Evolutionary conservation across 2,329 filamentous ascomycete genomes (phyloP), one percentile per base, ranked within the genome.

Genomic region (Pseudogymnoascus sp.): DNA sequence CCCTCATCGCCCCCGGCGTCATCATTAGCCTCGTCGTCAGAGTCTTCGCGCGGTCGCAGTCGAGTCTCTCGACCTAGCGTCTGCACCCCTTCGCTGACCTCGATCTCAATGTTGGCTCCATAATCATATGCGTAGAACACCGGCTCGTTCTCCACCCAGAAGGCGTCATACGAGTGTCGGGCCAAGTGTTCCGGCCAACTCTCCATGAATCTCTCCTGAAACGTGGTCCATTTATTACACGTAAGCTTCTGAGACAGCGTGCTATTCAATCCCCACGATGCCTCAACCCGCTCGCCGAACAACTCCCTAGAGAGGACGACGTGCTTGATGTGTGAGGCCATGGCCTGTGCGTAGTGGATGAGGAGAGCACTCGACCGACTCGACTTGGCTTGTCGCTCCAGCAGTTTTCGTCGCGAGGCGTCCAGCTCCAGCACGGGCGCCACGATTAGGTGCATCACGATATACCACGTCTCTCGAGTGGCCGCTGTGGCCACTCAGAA

Each of bases 91-190:
- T 42, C 38, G 16, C 38, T 42, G 38, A 42, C 38, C 3, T 42
- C 38, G 3, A 42, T 18, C 8, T 44, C 16, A 6, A 42, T 42
- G 3, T 42, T 42, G 7, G 38, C 16, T 10, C 38, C 38, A 42
- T 42, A 42, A 42, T 18, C 16, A 42, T 42, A 42, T 42, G 38
- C n/a, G 38, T 42, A 16, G 16, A 42, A 42, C 1, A 60, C 56
- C 1, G 56, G 21, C 31, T 38, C 23, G 28, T 61, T 18, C 60
- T 23, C 38, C 42, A 23, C 12, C 23, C 10, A 56, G 64, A 72
- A 73, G 60, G 71, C 59, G 7, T 69, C 65, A 7, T 67, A 70
- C 6, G 72, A 59, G 38, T 42, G 38, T 6, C 3, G 16, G 8
- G 38, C 38, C n/a, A 18, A 2, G 16, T 42, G 38, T 42, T 42